Base-by-base conservation (phyloP, 441 rosid genomes). In the Populus hybrid region DNA sequence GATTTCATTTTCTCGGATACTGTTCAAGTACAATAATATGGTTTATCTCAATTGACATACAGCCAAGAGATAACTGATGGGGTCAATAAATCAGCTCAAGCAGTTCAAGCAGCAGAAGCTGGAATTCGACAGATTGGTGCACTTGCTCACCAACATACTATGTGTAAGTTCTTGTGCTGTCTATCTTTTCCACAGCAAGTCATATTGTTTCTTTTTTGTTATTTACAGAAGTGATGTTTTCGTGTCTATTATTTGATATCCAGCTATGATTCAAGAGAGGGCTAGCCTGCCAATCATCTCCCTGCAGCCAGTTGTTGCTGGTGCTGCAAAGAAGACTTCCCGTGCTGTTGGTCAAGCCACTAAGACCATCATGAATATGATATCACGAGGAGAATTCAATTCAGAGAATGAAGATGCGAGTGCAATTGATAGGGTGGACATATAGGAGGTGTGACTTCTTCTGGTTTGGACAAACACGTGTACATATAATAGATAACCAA, bases 1-100 rank as follows among this genome's bases (percentile, higher is more conserved):
- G 34, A 0, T 50, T 5, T 18, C 65, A 64, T 54, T 66, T 46
- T n/a, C 28, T 18, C 61, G n/a, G 40, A 63, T 11, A 26, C 73
- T 18, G 34, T 10, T 54, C 63, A 42, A 73, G 30, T 66, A 20
- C 23, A 73, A 30, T 69, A 57, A 71, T 78, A 18, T n/a, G n/a
- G 21, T 69, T 63, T 67, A 9, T 34, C 12, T 69, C 10, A 36
- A 65, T 73, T 80, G 46, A 18, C 24, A 40, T 66, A 67, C 83
- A 96, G 99, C 89, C 98, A 93, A 79, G 99, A 94, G 81, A 89
- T 96, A 82, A 76, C 88, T 64, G 95, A 93, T 73, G 99, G 98
- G 70, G 88, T 93, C 76, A 88, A 90, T 82, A 96, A 94, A 88
- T 96, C 99, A 76, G 87, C 98, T 69, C 86, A 93, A 89, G 96